phyloP scores from a whole-genome alignment of 2,329 filamentous ascomycete species.

The Monilinia vaccinii-corymbosi region DNA sequence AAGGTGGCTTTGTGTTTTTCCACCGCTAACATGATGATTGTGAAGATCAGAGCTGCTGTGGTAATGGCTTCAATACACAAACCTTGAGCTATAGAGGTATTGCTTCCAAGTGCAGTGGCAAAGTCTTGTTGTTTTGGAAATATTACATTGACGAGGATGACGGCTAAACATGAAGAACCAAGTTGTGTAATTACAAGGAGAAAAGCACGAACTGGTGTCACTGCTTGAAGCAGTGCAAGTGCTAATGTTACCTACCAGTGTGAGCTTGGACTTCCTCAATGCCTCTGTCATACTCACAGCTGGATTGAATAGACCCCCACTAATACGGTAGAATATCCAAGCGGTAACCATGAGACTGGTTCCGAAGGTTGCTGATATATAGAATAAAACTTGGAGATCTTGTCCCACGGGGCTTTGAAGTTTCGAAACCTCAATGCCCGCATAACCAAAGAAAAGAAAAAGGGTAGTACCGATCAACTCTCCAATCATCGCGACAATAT shows the following conservation, averaged over 20 bases:
- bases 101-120: slow-evolving; percentile 34
- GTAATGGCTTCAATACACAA: slow-evolving; percentile 42
- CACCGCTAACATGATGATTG: slow-evolving; percentile 41
- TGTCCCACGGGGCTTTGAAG: slow-evolving; percentile 12
- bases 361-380: slow-evolving; percentile 28
- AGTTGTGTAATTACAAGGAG: slow-evolving; percentile 31
- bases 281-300: slow-evolving; percentile 21
- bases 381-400: slow-evolving; percentile 31
- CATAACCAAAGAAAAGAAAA: slow-evolving; percentile 31
- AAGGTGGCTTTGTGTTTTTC: slow-evolving; percentile 39
- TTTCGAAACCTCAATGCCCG: slow-evolving; percentile 24
- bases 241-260: slow-evolving; percentile 28
- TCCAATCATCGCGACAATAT: slow-evolving; percentile 24
- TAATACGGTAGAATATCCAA: slow-evolving; percentile 46
- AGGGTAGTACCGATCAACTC: slow-evolving; percentile 31
- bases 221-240: slow-evolving; percentile 30
- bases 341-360: slow-evolving; percentile 40
- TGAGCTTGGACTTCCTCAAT: background rate
- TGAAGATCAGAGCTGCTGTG: slow-evolving; percentile 40
- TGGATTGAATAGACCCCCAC: slow-evolving; percentile 44
- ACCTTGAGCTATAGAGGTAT: slow-evolving; percentile 36
- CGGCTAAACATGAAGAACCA: slow-evolving; percentile 31
- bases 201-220: slow-evolving; percentile 27
- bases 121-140: slow-evolving; percentile 30
- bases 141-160: slow-evolving; percentile 34